Base-by-base conservation (phyloP, 257 asterid species). In the Fraxinus pennsylvanica region DNA sequence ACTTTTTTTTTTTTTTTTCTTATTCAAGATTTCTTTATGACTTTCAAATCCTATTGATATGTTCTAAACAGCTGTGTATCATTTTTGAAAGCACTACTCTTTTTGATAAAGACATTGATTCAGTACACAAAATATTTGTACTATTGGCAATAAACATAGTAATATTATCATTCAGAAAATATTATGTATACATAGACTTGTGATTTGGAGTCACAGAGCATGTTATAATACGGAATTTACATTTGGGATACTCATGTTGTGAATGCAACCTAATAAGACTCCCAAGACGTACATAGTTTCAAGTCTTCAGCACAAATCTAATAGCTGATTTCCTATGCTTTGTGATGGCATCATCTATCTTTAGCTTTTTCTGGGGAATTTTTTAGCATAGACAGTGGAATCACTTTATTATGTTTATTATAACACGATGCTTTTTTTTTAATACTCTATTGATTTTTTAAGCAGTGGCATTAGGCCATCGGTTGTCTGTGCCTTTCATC, bases 381-480 rank as follows among this genome's bases (percentile, higher is more conserved):
- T 35, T 25, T 59, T 72, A 8, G 19, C 81, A 45, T 54, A 47
- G 29, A 29, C 32, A 61, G 30, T 35, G 33, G 43, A 52, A 47
- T 13, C 61, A 12, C 29, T 45, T 2, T 30, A 29, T 27, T 19
- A 38, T 47, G 22, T 19, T 1, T 21, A 21, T 74, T 21, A 21
- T 74, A 6, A 10, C 54, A 17, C 21, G 0, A 17, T 52, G 25
- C 29, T 6, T 1, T 19, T 17, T 17, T 3, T 19, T 19, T 50
- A 52, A 27, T 65, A 3, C 52, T 14, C 27, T 21, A 3, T 22
- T 86, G 19, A 8, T 71, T 43, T 17, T 79, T 38, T 33, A 29
- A 75, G 66, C 79, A n/a, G 14, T 52, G 75, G 65, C 22, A 36
- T 38, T 73, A 71, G 43, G 36, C 74, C 66, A 15, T 38, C 6